A percentile compares a stretch with the other conserved stretches of the same genome.
Evolutionary conservation across 441 rosid genomes (phyloP).

Genomic region (Isatis lusitanica): DNA sequence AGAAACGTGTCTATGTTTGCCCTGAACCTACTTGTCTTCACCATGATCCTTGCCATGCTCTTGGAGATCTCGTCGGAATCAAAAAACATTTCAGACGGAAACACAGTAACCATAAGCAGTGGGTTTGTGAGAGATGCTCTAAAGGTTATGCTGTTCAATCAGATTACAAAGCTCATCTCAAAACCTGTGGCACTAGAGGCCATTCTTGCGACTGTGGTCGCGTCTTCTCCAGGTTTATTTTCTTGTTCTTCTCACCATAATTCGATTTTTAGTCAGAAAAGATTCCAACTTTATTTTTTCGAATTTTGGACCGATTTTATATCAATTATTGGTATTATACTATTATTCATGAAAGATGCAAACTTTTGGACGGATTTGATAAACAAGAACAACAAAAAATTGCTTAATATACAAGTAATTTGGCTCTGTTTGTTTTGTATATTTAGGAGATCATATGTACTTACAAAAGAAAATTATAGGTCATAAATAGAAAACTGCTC

Average conservation of each 20-base stretch:
- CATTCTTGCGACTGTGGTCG: slow-evolving; percentile 98
- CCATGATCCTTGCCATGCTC: slow-evolving; percentile 88
- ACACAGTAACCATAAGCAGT: slow-evolving; percentile 87
- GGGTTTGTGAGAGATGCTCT: slow-evolving; percentile 89
- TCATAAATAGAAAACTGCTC: slow-evolving; percentile 22
- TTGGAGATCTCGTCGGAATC: slow-evolving; percentile 95
- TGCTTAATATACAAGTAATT: slow-evolving; percentile 4
- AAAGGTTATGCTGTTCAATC: slow-evolving; percentile 97
- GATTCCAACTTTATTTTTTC: not conserved
- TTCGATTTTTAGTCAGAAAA: slow-evolving; percentile 2
- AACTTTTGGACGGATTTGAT: slow-evolving; percentile 10
- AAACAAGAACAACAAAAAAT: not conserved
- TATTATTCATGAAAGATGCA: slow-evolving; percentile 16
- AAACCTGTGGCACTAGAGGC: slow-evolving; percentile 94
- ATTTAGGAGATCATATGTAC: slow-evolving; percentile 4
- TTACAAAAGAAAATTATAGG: not conserved
- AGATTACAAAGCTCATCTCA: slow-evolving; percentile 94
- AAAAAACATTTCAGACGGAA: slow-evolving; percentile 89
- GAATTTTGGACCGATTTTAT: not conserved
- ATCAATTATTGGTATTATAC: slow-evolving; percentile 14
- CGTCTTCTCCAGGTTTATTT: slow-evolving; percentile 81
- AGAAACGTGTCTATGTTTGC: slow-evolving; percentile 86
- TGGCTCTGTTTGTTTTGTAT: slow-evolving; percentile 13
- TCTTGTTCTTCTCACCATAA: slow-evolving; percentile 10
- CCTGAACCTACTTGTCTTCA: slow-evolving; percentile 90